Evolutionary conservation across 768 basidiomycete species (phyloP).

Genomic region (Cystobasidiopsis lactophilus): DNA sequence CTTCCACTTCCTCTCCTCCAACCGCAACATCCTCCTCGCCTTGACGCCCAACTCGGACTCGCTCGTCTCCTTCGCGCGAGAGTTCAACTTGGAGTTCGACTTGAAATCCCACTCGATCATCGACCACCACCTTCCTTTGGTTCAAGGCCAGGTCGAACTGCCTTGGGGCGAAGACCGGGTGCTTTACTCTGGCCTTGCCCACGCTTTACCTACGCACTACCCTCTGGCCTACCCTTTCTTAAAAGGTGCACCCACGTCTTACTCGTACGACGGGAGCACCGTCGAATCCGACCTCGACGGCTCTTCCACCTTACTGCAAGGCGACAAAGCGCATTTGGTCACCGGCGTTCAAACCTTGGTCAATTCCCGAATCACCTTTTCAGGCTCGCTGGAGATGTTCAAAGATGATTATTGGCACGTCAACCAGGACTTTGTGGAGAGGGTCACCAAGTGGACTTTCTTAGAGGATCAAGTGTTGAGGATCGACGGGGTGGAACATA

Average conservation of each 20-base stretch:
- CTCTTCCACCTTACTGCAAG: conserved; percentile 48
- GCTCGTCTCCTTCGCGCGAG: conserved; percentile 61
- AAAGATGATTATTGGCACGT: conserved; percentile 47
- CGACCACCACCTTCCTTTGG: conserved; percentile 34
- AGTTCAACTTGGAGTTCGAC: conserved; percentile 75
- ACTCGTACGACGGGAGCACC: conserved; percentile 32
- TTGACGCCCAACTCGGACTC: conserved; percentile 39
- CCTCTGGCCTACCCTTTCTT: conserved; percentile 67
- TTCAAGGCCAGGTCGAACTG: too few relatives aligned
- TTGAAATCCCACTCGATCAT: conserved; percentile 62
- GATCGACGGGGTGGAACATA: conserved; percentile 35
- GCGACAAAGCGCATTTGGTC: conserved; percentile 50
- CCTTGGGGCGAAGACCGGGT: not conserved
- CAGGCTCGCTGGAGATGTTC: conserved; percentile 60
- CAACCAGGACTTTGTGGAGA: conserved; percentile 49
- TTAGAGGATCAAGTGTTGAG: conserved; percentile 61
- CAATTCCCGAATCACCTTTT: conserved; percentile 55
- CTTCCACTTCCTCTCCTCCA: conserved; percentile 36
- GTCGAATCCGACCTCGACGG: conserved; percentile 40
- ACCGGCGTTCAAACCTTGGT: conserved; percentile 69
- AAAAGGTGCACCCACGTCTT: conserved; percentile 35
- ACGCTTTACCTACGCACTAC: conserved; percentile 13
- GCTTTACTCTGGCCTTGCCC: conserved; percentile 14
- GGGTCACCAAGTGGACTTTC: conserved; percentile 75
- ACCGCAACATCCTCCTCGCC: conserved; percentile 60